Conservation (phyloP, 2,329 filamentous ascomycete species). For the Dichotomopilus funicola region DNA sequence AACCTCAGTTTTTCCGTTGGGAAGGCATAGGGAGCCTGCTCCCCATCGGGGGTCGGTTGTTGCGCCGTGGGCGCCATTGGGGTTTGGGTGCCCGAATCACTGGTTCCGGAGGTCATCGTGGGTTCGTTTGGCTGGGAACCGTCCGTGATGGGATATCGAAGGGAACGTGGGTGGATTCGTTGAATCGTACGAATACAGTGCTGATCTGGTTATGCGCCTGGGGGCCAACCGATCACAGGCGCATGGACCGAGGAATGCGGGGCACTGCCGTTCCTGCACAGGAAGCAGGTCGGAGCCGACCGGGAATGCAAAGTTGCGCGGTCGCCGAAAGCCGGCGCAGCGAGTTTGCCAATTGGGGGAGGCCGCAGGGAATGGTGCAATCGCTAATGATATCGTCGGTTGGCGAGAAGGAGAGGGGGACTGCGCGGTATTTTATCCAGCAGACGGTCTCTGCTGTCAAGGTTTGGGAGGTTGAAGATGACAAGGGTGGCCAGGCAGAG, state of each 20-base stretch:
- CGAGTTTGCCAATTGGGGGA: neutral
- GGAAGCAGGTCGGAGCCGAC: neutral
- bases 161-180: too few species aligned
- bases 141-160: too few species aligned
- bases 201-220: too few species aligned
- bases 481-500: constrained; percentile 1
- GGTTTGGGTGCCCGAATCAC: constrained; percentile 11
- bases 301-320: constrained; percentile 1
- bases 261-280: constrained; percentile 4
- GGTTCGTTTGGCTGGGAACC: too few species aligned
- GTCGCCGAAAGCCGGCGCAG: constrained; percentile 6
- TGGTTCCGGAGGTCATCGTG: constrained; percentile 9
- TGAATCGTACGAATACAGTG: too few species aligned
- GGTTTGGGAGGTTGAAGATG: constrained; percentile 1
- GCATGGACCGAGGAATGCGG: constrained; percentile 14
- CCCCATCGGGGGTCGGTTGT: neutral
- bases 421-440: neutral
- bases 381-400: neutral
- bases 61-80: constrained; percentile 1
- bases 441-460: neutral
- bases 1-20: constrained; percentile 25
- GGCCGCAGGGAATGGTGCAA: neutral
- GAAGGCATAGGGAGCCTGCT: constrained; percentile 23
- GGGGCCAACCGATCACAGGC: neutral
- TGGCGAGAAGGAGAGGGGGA: neutral